A percentile compares a stretch with the other conserved stretches of the same genome.
phyloP scores from a whole-genome alignment of 306 rosid genomes.

The Morella rubra region DNA sequence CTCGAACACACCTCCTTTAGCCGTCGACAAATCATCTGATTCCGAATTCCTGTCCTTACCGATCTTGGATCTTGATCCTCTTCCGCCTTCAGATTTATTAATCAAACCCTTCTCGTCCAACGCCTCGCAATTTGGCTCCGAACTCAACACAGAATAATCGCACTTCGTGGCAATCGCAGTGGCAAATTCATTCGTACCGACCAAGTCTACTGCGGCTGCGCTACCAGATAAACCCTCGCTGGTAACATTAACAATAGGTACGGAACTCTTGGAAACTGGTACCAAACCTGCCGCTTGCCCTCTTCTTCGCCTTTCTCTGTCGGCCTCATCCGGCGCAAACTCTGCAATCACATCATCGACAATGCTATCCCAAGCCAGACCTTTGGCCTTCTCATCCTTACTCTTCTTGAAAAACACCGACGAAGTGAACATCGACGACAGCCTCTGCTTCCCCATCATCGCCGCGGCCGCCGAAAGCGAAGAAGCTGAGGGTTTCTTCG shows the following conservation, averaged over 20 bases:
- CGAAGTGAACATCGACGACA: constrained; percentile 89
- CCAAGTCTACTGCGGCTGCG: constrained; percentile 22
- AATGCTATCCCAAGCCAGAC: constrained; percentile 50
- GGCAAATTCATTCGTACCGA: constrained; percentile 16
- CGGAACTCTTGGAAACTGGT: constrained; percentile 19
- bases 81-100: constrained; percentile 24
- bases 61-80: constrained; percentile 25
- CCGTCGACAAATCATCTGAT: constrained; percentile 16
- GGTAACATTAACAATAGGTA: constrained; percentile 15
- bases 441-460: constrained; percentile 74
- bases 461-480: constrained; percentile 86
- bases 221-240: constrained; percentile 27
- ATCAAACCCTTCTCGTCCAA: constrained; percentile 16
- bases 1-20: constrained; percentile 28
- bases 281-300: constrained; percentile 21
- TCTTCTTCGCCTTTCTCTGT: constrained; percentile 61
- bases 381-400: constrained; percentile 60
- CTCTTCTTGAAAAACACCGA: constrained; percentile 64
- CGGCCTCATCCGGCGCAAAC: constrained; percentile 83
- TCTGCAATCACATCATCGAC: constrained; percentile 86
- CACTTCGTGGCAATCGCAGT: constrained; percentile 15
- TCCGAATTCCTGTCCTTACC: constrained; percentile 18
- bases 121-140: constrained; percentile 27
- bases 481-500: constrained; percentile 42
- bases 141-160: constrained; percentile 28